Evolutionary conservation across 139 green algal genomes (phyloP).

Genomic region (Coccomyxa sp.): DNA sequence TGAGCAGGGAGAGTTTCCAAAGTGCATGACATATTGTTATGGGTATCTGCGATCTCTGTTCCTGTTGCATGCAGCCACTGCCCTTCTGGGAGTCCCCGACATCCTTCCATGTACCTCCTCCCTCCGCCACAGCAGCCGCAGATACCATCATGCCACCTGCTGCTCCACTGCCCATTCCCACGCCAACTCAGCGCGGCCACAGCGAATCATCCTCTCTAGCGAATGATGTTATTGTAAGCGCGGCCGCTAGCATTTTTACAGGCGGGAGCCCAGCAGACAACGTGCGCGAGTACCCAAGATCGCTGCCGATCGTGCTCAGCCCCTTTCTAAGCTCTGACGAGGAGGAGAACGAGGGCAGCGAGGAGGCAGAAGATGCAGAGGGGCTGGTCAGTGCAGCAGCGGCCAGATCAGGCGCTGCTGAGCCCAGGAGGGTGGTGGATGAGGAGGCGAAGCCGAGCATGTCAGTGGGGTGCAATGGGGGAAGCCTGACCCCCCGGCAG

Average conservation of each 20-base stretch:
- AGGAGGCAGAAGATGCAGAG: not conserved
- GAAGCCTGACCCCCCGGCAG: not conserved
- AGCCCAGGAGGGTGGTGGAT: not conserved
- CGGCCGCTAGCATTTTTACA: not conserved
- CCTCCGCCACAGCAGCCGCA: not conserved
- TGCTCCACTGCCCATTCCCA: not conserved
- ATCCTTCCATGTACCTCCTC: not conserved
- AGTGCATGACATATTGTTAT: no score
- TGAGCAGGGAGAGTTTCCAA: no score
- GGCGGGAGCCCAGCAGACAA: not conserved
- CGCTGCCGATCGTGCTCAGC: no score
- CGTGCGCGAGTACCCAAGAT: no score
- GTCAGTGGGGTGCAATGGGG: not conserved
- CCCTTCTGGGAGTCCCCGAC: not conserved
- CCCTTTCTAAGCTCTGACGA: not conserved
- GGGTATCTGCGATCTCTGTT: no score
- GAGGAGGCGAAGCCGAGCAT: not conserved
- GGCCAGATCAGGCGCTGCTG: not conserved
- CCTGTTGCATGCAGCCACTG: no score
- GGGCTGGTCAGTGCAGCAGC: not conserved
- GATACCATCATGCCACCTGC: no score
- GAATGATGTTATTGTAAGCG: not conserved
- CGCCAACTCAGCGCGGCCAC: not conserved
- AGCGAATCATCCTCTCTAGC: not conserved
- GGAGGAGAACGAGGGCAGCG: not conserved